Evolutionary conservation across 106 monocot genomes (phyloP).

Genomic region (Dendrobium huoshanense): DNA sequence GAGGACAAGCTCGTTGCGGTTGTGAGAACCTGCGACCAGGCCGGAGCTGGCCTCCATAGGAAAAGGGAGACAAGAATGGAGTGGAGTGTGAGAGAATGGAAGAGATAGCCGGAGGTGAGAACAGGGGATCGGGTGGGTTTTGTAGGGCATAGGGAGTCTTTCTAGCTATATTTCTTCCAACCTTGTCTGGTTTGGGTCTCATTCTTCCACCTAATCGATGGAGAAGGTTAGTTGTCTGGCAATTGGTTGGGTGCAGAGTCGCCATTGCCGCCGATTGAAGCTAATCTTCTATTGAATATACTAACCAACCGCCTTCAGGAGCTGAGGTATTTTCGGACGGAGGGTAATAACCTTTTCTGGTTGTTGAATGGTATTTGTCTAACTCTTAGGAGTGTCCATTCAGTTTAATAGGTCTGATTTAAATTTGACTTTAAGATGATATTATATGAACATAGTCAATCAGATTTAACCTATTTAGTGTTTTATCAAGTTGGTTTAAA

Average conservation of each 20-base stretch:
- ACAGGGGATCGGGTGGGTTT: conserved; percentile 10
- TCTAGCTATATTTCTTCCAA: neutral
- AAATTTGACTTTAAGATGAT: too few relatives aligned
- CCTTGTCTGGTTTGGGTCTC: conserved; percentile 13
- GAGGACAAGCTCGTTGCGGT: conserved; percentile 92
- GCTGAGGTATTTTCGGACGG: neutral
- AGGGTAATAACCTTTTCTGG: too few relatives aligned
- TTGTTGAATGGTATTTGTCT: too few relatives aligned
- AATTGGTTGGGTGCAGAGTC: conserved; percentile 73
- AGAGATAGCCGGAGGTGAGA: neutral
- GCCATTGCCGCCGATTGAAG: conserved; percentile 78
- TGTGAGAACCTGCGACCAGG: conserved; percentile 88
- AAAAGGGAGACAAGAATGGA: neutral
- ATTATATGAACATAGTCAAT: too few relatives aligned
- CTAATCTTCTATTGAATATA: conserved; percentile 6
- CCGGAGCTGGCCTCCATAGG: conserved; percentile 90
- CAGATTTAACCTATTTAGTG: too few relatives aligned
- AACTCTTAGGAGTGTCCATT: too few relatives aligned
- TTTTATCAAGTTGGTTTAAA: too few relatives aligned
- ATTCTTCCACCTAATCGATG: conserved; percentile 29
- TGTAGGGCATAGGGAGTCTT: conserved; percentile 25
- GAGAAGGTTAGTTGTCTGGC: conserved; percentile 1
- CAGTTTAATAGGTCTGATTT: too few relatives aligned
- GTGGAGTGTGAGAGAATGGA: neutral
- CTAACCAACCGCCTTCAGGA: neutral